Conservation (phyloP, 768 basidiomycete species). For the Russula sp. region DNA sequence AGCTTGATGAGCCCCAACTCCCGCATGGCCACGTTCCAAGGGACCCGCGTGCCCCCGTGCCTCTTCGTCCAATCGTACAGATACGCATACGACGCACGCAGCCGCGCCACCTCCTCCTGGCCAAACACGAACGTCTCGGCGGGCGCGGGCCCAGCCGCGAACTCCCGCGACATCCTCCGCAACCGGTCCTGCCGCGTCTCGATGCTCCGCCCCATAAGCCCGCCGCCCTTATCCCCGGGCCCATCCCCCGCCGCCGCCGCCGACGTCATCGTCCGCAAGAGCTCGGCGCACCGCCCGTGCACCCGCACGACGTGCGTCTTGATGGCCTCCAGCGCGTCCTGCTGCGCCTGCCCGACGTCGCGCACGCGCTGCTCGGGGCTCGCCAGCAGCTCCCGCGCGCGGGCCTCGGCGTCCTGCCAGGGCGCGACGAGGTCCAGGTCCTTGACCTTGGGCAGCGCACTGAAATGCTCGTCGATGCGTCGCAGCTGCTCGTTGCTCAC, state of each 20-base stretch:
- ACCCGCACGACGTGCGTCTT: background rate
- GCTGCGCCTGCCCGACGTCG: constrained; percentile 23
- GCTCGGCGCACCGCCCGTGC: background rate
- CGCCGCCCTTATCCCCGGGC: background rate
- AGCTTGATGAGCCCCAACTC: constrained; percentile 51
- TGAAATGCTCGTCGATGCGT: constrained; percentile 31
- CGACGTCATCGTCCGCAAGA: background rate
- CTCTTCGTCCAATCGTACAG: constrained; percentile 30
- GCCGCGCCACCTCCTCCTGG: constrained; percentile 31
- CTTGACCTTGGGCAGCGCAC: background rate
- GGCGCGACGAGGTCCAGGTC: constrained; percentile 34
- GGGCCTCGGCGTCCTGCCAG: constrained; percentile 33
- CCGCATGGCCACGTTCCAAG: constrained; percentile 51
- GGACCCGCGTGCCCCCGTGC: constrained; percentile 34
- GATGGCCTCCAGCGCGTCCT: constrained; percentile 7
- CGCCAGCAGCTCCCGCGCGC: constrained; percentile 29
- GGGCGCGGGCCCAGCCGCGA: constrained; percentile 32
- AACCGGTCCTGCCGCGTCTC: constrained; percentile 44
- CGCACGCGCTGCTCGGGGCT: constrained; percentile 37
- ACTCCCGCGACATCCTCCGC: constrained; percentile 39
- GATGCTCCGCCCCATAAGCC: constrained; percentile 38
- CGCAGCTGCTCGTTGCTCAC: constrained; percentile 25
- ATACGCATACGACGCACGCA: constrained; percentile 52
- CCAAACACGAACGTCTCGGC: constrained; percentile 26
- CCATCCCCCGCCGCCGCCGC: too few species aligned